Evolutionary conservation across 345 rosid genomes (phyloP).

Genomic region (Tarenaya hassleriana): DNA sequence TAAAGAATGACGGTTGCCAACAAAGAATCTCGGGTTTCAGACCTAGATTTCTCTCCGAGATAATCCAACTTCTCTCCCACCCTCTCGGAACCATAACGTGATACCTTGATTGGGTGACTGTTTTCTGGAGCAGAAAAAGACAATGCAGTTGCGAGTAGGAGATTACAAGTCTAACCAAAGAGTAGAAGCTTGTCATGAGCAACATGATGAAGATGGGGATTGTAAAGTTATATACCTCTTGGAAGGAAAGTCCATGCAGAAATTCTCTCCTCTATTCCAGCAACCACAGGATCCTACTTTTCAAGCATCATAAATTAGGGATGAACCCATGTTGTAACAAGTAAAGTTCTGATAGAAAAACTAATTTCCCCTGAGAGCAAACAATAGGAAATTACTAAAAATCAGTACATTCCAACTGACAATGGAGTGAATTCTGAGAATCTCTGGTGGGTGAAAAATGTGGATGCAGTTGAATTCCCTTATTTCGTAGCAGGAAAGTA

Average conservation of each 20-base stretch:
- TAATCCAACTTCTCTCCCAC: constrained; percentile 40
- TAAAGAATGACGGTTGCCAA: constrained; percentile 68
- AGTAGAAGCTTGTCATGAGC: constrained; percentile 3
- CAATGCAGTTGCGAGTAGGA: constrained; percentile 1
- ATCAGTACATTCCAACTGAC: background rate
- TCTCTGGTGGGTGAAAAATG: background rate
- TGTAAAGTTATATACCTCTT: constrained; percentile 35
- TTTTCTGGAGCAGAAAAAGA: constrained; percentile 40
- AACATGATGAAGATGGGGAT: constrained; percentile 6
- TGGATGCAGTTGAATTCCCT: background rate
- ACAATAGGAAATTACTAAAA: too few species aligned
- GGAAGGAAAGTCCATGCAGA: constrained; percentile 91
- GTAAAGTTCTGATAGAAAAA: constrained; percentile 4
- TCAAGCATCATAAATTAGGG: constrained; percentile 8
- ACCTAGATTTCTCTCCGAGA: constrained; percentile 38
- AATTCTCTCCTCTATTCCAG: constrained; percentile 66
- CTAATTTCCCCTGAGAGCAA: background rate
- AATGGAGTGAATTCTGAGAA: constrained; percentile 3
- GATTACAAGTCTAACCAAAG: background rate
- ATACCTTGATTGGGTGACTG: constrained; percentile 42
- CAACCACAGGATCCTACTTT: constrained; percentile 50
- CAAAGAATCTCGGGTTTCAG: constrained; percentile 32
- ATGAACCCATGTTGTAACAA: background rate
- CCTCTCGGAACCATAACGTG: constrained; percentile 45
- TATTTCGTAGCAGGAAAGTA: background rate